Percentiles rank a stretch among this genome's conserved stretches.
Evolutionary conservation across 495 filamentous ascomycete species (phyloP).

Genomic region (Beverwykella pulmonaria): DNA sequence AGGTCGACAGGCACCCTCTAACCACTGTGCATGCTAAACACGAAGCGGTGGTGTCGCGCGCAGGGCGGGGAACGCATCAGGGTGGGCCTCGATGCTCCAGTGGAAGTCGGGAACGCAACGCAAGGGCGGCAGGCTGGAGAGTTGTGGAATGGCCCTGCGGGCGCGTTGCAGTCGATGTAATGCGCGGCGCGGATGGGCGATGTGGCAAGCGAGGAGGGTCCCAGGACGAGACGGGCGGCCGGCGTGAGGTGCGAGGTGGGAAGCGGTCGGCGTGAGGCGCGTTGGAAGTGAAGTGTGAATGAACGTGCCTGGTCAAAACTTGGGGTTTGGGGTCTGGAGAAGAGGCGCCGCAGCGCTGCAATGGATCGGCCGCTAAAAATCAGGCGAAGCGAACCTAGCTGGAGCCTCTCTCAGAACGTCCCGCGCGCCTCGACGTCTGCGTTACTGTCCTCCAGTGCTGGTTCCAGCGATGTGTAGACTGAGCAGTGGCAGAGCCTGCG

Average conservation of each 20-base stretch:
- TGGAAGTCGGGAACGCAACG: slow-evolving; percentile 15
- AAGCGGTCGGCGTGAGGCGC: neutral
- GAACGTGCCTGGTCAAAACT: neutral
- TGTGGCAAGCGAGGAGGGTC: neutral
- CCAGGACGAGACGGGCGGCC: neutral
- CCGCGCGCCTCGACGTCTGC: neutral
- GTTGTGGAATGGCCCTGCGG: slow-evolving; percentile 34
- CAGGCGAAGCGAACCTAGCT: neutral
- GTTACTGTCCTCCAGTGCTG: too few species aligned
- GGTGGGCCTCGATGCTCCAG: slow-evolving; percentile 18
- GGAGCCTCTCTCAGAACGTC: neutral
- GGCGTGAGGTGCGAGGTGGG: neutral
- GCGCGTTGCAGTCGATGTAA: slow-evolving; percentile 1
- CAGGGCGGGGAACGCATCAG: slow-evolving; percentile 38
- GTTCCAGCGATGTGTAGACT: too few species aligned
- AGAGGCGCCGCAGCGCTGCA: neutral
- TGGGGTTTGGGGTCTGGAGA: neutral
- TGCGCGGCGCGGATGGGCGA: neutral
- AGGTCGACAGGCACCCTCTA: slow-evolving; percentile 25
- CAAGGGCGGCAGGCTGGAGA: slow-evolving; percentile 36
- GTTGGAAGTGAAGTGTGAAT: neutral
- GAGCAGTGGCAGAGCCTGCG: neutral
- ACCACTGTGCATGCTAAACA: slow-evolving; percentile 40
- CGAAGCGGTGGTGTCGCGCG: slow-evolving; percentile 38
- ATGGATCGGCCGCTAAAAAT: neutral